These are phyloP conservation scores for Neoscytalidium dimidiatum DNA, from an alignment of 2,329 filamentous ascomycete genomes.

Conservation along the genomic window DNA sequence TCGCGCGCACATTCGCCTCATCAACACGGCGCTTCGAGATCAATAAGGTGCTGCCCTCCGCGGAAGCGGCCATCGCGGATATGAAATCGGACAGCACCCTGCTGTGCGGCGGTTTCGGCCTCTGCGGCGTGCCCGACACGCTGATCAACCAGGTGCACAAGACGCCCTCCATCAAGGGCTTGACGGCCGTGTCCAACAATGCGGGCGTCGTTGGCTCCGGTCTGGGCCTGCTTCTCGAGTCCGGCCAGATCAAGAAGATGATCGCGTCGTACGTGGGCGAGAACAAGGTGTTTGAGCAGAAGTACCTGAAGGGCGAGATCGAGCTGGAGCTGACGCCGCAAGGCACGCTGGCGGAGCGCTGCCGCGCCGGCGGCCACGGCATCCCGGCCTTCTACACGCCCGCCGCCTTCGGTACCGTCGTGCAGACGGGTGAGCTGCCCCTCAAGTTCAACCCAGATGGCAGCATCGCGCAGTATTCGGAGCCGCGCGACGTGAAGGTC, in stretches of 20 bases:
- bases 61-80: constrained; percentile 40
- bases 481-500: constrained; percentile 68
- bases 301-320: constrained; percentile 73
- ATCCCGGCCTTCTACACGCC: constrained; percentile 82
- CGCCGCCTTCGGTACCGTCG: constrained; percentile 65
- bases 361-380: constrained; percentile 72
- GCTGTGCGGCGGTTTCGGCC: constrained; percentile 41
- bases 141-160: constrained; percentile 42
- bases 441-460: constrained; percentile 62
- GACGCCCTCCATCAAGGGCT: constrained; percentile 47
- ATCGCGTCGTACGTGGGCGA: constrained; percentile 75
- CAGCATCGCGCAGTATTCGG: constrained; percentile 63
- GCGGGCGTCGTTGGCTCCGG: constrained; percentile 72
- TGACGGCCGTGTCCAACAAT: constrained; percentile 81
- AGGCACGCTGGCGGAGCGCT: constrained; percentile 71
- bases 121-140: constrained; percentile 41
- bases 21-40: constrained; percentile 35
- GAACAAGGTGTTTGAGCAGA: constrained; percentile 74
- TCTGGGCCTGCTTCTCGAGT: constrained; percentile 66
- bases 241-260: constrained; percentile 70
- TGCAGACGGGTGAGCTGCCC: constrained; percentile 70
- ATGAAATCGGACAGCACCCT: constrained; percentile 40
- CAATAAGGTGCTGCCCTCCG: constrained; percentile 42
- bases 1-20: constrained; percentile 39
- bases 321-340: constrained; percentile 77